Evolutionary conservation across 2,329 filamentous ascomycete species (phyloP).

Genomic region (Cladosporium halotolerans): DNA sequence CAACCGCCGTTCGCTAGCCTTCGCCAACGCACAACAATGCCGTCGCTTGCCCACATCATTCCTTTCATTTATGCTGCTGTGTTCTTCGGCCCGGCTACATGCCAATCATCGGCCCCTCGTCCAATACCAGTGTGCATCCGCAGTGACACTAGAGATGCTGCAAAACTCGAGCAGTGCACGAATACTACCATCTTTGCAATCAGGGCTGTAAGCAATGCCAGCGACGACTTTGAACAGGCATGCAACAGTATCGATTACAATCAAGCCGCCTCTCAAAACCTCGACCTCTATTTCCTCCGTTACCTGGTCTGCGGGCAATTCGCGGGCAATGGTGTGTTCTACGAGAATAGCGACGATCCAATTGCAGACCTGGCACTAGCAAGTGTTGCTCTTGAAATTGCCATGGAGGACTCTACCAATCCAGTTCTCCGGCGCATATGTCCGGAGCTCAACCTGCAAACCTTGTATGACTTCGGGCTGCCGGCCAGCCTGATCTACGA

Average conservation of each 20-base stretch:
- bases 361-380: not conserved
- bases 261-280: not conserved
- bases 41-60: not conserved
- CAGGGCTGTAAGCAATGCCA: constrained; percentile 68
- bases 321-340: not conserved
- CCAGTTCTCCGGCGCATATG: not conserved
- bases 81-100: not conserved
- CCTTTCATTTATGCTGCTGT: not conserved
- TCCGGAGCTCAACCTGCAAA: not conserved
- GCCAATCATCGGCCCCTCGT: not conserved
- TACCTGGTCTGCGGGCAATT: not conserved
- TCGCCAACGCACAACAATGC: not conserved
- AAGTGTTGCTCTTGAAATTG: not conserved
- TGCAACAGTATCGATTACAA: not conserved
- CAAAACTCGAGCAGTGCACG: not conserved
- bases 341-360: not conserved
- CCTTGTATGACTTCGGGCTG: not conserved
- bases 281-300: not conserved
- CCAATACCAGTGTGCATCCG: not conserved
- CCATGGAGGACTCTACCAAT: not conserved
- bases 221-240: constrained; percentile 31
- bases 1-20: not conserved
- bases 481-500: not conserved
- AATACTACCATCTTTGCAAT: constrained; percentile 57
- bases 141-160: not conserved